Percentiles rank a stretch among this genome's conserved stretches.
Conservation (phyloP, 2,329 filamentous ascomycete species). For the Juglanconis juglandina region DNA sequence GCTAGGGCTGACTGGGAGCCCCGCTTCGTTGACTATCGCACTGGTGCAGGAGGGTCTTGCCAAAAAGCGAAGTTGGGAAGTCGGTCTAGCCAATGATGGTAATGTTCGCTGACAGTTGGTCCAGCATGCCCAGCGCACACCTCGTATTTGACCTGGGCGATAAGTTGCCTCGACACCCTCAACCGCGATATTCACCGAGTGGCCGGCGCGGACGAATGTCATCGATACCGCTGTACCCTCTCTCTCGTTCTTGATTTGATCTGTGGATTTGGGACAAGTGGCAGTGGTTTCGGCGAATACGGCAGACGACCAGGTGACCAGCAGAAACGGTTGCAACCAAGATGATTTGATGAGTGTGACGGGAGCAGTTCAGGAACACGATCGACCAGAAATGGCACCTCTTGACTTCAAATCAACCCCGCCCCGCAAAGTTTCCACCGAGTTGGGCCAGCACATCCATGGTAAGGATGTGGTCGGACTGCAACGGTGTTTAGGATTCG, state of each 20-base stretch:
- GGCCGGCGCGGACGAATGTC: neutral
- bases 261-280: no score
- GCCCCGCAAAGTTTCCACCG: neutral
- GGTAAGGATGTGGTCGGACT: neutral
- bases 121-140: neutral
- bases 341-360: no score
- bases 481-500: neutral
- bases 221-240: neutral
- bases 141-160: constrained; percentile 13
- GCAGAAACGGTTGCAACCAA: neutral
- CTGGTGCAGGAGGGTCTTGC: constrained; percentile 7
- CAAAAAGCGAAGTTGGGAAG: constrained; percentile 7
- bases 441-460: neutral
- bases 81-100: constrained; percentile 12
- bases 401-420: neutral
- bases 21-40: constrained; percentile 7
- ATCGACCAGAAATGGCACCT: neutral
- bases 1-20: neutral
- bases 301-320: neutral
- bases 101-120: constrained; percentile 8
- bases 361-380: no score
- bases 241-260: neutral
- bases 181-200: neutral
- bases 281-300: no score
- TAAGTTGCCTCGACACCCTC: constrained; percentile 16